phyloP scores from a whole-genome alignment of 176 grass and related monocot species.

The Avena atlantica region DNA sequence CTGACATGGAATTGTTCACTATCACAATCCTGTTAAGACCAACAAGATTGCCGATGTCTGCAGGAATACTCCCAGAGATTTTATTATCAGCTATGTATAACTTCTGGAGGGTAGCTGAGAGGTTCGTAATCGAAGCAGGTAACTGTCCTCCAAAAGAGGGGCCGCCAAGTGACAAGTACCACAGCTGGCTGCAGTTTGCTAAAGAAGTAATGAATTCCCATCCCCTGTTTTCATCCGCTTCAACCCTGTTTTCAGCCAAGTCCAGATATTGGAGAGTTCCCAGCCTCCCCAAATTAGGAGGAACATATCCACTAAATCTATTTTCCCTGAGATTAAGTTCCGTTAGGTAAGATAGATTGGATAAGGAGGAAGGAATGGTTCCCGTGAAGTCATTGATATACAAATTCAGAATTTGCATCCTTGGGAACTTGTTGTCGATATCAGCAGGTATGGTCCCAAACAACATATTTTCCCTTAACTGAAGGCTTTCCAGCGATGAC shows the following conservation, averaged over 20 bases:
- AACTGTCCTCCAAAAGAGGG: constrained; percentile 16
- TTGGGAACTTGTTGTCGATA: not conserved
- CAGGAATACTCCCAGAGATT: constrained; percentile 20
- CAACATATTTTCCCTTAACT: not conserved
- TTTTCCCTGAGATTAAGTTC: not conserved
- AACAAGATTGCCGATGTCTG: constrained; percentile 25
- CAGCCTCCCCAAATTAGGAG: not conserved
- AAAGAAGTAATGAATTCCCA: constrained; percentile 24
- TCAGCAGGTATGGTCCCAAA: not conserved
- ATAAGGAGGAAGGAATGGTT: not conserved
- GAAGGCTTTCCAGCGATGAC: not conserved
- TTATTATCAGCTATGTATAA: not conserved
- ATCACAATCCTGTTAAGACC: not conserved
- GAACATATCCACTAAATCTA: not conserved
- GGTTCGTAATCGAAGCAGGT: not conserved
- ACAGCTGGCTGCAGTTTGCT: not conserved
- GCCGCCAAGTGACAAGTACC: not conserved
- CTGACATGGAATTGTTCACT: constrained; percentile 3
- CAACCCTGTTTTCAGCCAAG: not conserved
- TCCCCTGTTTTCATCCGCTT: constrained; percentile 1
- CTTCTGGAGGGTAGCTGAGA: constrained; percentile 3
- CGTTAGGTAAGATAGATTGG: not conserved
- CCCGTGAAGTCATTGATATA: not conserved
- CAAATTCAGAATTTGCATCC: not conserved
- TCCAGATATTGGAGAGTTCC: not conserved